Evolutionary conservation across 495 filamentous ascomycete species (phyloP).

Genomic region (Lasiosphaeria miniovina): DNA sequence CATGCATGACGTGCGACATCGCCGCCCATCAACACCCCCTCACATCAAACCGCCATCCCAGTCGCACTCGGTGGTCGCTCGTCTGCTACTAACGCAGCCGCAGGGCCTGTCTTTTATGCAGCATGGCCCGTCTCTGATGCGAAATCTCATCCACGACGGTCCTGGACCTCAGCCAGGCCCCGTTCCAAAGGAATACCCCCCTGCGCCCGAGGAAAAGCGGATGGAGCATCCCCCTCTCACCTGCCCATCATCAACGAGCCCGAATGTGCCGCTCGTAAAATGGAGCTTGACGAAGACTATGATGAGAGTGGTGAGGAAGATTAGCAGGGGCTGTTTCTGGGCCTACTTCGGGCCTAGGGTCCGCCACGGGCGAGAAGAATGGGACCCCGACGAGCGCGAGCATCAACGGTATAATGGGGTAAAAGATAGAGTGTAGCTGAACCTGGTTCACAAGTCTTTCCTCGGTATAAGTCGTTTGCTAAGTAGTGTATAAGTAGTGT

Average conservation of each 20-base stretch:
- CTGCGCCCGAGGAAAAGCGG: slow-evolving; percentile 45
- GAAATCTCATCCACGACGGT: slow-evolving; percentile 52
- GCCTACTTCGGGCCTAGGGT: slow-evolving; percentile 23
- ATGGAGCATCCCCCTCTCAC: slow-evolving; percentile 49
- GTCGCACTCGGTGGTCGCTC: slow-evolving; percentile 62
- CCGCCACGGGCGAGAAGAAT: slow-evolving; percentile 43
- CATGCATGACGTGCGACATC: slow-evolving; percentile 77
- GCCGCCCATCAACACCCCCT: slow-evolving; percentile 69
- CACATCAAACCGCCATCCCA: slow-evolving; percentile 55
- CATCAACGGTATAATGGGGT: slow-evolving; percentile 46
- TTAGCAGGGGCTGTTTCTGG: slow-evolving; percentile 46
- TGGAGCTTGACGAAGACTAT: slow-evolving; percentile 97
- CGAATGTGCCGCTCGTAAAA: slow-evolving; percentile 85
- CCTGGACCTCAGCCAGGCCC: slow-evolving; percentile 49
- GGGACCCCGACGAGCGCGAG: slow-evolving; percentile 41
- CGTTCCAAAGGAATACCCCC: slow-evolving; percentile 58
- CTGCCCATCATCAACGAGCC: slow-evolving; percentile 52
- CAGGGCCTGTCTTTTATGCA: too few relatives aligned
- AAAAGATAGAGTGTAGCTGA: slow-evolving; percentile 39
- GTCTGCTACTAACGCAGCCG: slow-evolving; percentile 67
- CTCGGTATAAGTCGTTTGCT: too few relatives aligned
- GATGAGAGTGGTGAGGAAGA: slow-evolving; percentile 89
- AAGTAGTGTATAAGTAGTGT: too few relatives aligned
- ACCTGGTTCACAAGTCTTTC: neutral
- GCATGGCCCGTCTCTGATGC: slow-evolving; percentile 57